Base-by-base conservation (phyloP, 441 rosid species). In the Hypseocharis bilobata region DNA sequence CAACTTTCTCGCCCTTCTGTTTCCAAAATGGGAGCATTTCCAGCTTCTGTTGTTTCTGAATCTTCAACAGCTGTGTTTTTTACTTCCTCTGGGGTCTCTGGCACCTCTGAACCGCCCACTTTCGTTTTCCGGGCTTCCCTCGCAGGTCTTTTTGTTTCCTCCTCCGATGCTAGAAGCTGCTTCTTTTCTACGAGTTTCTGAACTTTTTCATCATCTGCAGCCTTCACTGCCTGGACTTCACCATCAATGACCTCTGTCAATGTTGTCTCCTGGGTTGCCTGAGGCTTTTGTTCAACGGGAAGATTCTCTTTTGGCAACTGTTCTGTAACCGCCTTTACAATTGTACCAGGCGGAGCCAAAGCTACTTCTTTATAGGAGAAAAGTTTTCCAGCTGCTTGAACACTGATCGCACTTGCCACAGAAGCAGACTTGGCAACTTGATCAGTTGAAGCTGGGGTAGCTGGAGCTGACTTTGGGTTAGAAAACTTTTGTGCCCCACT, bases 331-430 rank as follows among this genome's bases (percentile, higher is more conserved):
- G 86, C 82, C 84, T 91, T 94, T 66, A 89, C 97, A 72, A 94
- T 88, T 26, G 96, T 88, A 70, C 99, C 96, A 29, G 96, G 99
- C 54, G 94, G 96, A 63, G 97, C 97, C 79, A 91, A 73, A 64
- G 99, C 99, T 77, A 94, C 99, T 83, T 94, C 99, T 76, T 94
- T 94, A 76, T 94, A 94, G 76, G 99, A 89, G 81, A 94, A 91
- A 51, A 84, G 81, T 75, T 86, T 94, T 75, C 99, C 99, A 62
- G 86, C 85, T 66, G 91, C 87, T 70, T 84, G 86, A 71, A 82
- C 84, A 68, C 81, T 84, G 71, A 88, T 75, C 28, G 91, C 79
- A 76, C 82, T 82, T 68, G 79, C 62, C 32, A 69, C 59, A 13
- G 83, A 67, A 64, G 82, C 63, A 32, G 84, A 70, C 81, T 86